Evolutionary conservation across 768 basidiomycete species (phyloP).

Genomic region (Phylloporus rhodoxanthus): DNA sequence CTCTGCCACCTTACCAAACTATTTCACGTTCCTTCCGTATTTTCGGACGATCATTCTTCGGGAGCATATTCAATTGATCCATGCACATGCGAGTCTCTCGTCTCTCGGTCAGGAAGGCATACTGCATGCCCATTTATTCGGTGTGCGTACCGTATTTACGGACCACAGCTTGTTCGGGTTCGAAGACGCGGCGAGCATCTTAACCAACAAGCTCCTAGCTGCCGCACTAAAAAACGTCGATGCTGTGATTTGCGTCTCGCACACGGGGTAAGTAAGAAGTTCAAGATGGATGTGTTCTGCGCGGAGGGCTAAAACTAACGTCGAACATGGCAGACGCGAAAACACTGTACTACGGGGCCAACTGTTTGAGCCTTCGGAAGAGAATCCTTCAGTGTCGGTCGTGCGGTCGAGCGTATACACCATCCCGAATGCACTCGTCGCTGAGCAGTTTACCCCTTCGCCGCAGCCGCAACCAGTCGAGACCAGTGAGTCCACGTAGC

Average conservation of each 20-base stretch:
- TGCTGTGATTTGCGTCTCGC: conserved; percentile 91
- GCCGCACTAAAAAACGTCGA: conserved; percentile 87
- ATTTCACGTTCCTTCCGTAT: conserved; percentile 88
- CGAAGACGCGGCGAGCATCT: conserved; percentile 92
- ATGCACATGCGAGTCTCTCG: conserved; percentile 88
- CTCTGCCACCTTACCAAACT: conserved; percentile 91
- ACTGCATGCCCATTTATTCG: conserved; percentile 80
- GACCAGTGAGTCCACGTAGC: conserved; percentile 42
- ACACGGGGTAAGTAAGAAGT: conserved; percentile 69
- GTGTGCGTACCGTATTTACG: conserved; percentile 88
- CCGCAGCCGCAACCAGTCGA: conserved; percentile 40
- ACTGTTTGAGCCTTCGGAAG: conserved; percentile 50
- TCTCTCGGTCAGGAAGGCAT: conserved; percentile 91
- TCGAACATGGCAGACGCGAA: conserved; percentile 62
- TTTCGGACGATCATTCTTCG: conserved; percentile 82
- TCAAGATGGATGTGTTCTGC: neutral
- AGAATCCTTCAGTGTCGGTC: conserved; percentile 38
- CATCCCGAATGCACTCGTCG: conserved; percentile 87
- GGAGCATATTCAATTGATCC: conserved; percentile 81
- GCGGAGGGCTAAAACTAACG: neutral
- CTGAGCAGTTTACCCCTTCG: conserved; percentile 77
- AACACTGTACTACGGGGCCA: conserved; percentile 89
- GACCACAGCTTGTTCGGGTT: conserved; percentile 97
- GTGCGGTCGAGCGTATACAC: conserved; percentile 71
- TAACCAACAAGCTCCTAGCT: conserved; percentile 92